phyloP scores from a whole-genome alignment of 1,284 basidiomycete genomes.

The Cutaneotrichosporon curvatum region DNA sequence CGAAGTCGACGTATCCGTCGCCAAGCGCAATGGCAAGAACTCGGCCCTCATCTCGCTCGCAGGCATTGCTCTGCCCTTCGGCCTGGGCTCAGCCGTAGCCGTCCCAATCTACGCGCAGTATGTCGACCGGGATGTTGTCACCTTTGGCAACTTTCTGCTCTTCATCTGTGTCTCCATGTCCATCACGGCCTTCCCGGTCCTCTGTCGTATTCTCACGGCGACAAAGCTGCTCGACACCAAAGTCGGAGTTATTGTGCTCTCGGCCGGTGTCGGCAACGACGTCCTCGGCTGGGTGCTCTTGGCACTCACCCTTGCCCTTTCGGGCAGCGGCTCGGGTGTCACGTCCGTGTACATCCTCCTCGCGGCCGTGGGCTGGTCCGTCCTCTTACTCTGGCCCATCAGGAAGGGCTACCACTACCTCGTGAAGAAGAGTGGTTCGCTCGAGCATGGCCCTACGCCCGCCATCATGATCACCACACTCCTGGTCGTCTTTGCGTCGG shows the following conservation, averaged over 20 bases:
- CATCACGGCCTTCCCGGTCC: slow-evolving; percentile 88
- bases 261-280: slow-evolving; percentile 89
- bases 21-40: slow-evolving; percentile 66
- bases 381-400: slow-evolving; percentile 69
- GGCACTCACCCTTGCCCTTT: slow-evolving; percentile 81
- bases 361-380: slow-evolving; percentile 68
- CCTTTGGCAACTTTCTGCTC: slow-evolving; percentile 82
- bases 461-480: slow-evolving; percentile 70
- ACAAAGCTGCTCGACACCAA: slow-evolving; percentile 75
- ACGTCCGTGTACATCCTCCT: slow-evolving; percentile 78
- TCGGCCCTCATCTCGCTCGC: slow-evolving; percentile 55
- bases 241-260: slow-evolving; percentile 86
- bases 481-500: slow-evolving; percentile 66
- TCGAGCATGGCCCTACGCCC: slow-evolving; percentile 63
- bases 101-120: slow-evolving; percentile 72
- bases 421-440: slow-evolving; percentile 67
- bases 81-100: slow-evolving; percentile 72
- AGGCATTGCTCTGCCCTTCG: slow-evolving; percentile 73
- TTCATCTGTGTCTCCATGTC: slow-evolving; percentile 85
- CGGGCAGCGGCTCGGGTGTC: slow-evolving; percentile 56
- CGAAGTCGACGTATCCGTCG: slow-evolving; percentile 73
- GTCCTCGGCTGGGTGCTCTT: slow-evolving; percentile 59
- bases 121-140: slow-evolving; percentile 55
- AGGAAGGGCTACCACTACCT: slow-evolving; percentile 61
- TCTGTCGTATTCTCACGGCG: slow-evolving; percentile 64